Evolutionary conservation across 164 flowering plant genomes (phyloP).

Genomic region (Echeveria elegans): DNA sequence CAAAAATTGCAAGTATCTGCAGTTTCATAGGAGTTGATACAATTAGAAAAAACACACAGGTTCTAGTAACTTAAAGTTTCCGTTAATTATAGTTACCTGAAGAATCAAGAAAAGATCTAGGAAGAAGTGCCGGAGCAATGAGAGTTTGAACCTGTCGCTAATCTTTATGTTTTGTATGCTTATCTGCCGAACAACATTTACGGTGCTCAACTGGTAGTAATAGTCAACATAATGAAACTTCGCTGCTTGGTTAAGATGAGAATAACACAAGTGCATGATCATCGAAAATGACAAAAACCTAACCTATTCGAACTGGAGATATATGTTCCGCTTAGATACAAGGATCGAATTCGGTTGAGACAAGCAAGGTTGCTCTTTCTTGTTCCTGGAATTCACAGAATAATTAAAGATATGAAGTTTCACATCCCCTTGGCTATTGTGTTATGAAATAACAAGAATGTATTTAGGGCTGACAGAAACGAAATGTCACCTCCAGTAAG

Average conservation of each 20-base stretch:
- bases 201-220: not conserved
- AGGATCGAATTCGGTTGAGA: constrained; percentile 74
- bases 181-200: constrained; percentile 37
- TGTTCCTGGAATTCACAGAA: constrained; percentile 46
- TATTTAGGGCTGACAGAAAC: not conserved
- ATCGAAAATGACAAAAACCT: constrained; percentile 10
- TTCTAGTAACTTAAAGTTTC: not conserved
- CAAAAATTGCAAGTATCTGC: constrained; percentile 82
- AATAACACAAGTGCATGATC: not conserved
- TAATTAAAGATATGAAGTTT: not conserved
- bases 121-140: no score
- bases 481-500: no score
- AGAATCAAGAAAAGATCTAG: no score
- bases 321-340: constrained; percentile 64
- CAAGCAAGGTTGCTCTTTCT: no score
- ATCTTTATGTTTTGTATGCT: constrained; percentile 55
- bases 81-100: constrained; percentile 39
- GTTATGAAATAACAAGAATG: not conserved
- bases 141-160: constrained; percentile 69
- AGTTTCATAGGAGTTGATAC: no score
- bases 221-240: not conserved
- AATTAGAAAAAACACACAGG: not conserved
- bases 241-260: no score
- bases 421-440: not conserved
- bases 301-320: constrained; percentile 96